Base-by-base conservation (phyloP, 208 protist genomes). In the Endotrypanum monterogeii region DNA sequence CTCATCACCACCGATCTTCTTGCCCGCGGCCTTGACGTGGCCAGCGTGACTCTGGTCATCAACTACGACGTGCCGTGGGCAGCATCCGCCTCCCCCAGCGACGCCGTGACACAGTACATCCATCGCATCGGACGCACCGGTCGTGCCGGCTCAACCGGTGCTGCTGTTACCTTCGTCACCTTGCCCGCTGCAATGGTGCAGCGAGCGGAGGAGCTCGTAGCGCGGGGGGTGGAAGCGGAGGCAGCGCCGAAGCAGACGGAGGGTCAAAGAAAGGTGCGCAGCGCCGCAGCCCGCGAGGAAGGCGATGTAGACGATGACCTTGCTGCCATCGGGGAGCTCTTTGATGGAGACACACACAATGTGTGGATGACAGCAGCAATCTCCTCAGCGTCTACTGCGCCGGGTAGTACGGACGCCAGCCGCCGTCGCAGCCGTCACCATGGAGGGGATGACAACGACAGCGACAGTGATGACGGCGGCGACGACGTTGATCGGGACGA, bases 1-100 rank as follows among this genome's bases (percentile, higher is more conserved):
- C 89, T 99, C 3, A 93, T 99, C 61, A 99, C 99, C 1, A 99
- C 99, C 1, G 99, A 99, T 83, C 57, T 99, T 12, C 90, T 96
- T 20, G 92, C 96, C 7, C 83, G 97, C 54, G 96, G 96, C 37
- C 79, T 98, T 23, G 98, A 99, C 83, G 97, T 99, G n/a, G 85
- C 94, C 39, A 94, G 97, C 35, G 93, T 99, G 11, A 94, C 89
- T 7, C 89, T 99, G 35, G 98, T 99, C 18, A 89, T 99, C 57
- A 99, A 99, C 93, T 99, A 98, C 85, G 99, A 99, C 69, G 62
- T 99, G 56, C 99, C 99, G 55, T 86, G 74, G 73, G 48, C 68
- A 4, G 58, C 37, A 14, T 52, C 55, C n/a, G 71, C 60, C 14
- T 48, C 55, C 23, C 18, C 71, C 3, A 67, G 70, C 62, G 88